Base-by-base conservation (phyloP, 345 rosid genomes). In the Citrus reticulata region DNA sequence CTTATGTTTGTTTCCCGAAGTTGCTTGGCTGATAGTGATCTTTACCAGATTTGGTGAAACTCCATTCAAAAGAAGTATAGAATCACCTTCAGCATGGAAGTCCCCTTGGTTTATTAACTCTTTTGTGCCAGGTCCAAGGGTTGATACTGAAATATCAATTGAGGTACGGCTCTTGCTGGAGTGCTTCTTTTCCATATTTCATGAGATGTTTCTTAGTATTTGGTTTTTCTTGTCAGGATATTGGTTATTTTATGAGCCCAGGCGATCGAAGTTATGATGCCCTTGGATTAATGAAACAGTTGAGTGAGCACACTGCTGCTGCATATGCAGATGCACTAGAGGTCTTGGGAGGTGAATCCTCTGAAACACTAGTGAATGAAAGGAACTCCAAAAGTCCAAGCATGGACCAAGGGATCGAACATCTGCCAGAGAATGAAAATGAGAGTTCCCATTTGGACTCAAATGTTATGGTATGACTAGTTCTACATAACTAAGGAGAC, bases 21-120 rank as follows among this genome's bases (percentile, higher is more conserved):
- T 75, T 42, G 68, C 57, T 77, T 59, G 39, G 37, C 75, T 84
- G 73, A 74, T 78, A 4, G 29, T 78, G 25, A 37, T 79, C 29
- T 24, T 72, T 84, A 79, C 34, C 88, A 94, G 99, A 83, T 93
- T 93, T 80, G 91, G 96, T 76, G 97, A 86, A 60, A 96, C 98
- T 76, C 98, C 98, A 39, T 91, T 93, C 79, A 89, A 82, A 82
- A 89, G 97, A 85, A 90, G 93, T 74, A 82, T 94, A 13, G 98
- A 97, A 79, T 97, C 99, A 57, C 99, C 98, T 67, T 94, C 98
- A 30, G 98, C 95, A 46, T 97, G 99, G 99, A 97, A 92, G 81
- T 96, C 99, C 16, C 99, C 99, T 57, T 91, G 95, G 93, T 97
- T 91, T 79, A 70, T 97, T 16, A 93, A 93, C 84, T 86, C 98